Percentiles rank a stretch among this genome's conserved stretches.
phyloP scores from a whole-genome alignment of 1,284 basidiomycete species.

The Trichosporon faecale region DNA sequence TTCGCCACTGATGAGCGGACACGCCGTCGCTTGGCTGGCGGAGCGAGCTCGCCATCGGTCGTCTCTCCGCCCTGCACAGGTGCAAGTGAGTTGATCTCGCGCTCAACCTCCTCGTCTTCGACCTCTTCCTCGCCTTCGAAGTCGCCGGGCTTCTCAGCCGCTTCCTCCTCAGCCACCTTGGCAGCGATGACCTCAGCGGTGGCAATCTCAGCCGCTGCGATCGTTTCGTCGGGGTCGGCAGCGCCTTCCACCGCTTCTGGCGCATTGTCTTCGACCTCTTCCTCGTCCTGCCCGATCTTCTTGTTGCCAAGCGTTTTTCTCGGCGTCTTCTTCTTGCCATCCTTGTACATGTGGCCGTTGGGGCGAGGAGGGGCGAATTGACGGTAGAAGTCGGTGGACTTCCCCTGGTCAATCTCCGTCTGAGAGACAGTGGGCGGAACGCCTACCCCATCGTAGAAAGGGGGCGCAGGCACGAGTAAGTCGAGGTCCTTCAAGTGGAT shows the following conservation, averaged over 20 bases:
- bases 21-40: not conserved
- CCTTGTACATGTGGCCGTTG: slow-evolving; percentile 14
- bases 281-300: slow-evolving; percentile 9
- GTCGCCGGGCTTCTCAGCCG: slow-evolving; percentile 1
- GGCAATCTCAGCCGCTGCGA: not conserved
- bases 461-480: slow-evolving; percentile 32
- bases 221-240: not conserved
- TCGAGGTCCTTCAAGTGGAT: slow-evolving; percentile 32
- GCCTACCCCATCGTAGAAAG: slow-evolving; percentile 36
- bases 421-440: slow-evolving; percentile 28
- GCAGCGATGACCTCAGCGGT: not conserved
- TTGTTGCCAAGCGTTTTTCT: slow-evolving; percentile 4
- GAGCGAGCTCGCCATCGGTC: not conserved
- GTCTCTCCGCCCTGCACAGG: not conserved
- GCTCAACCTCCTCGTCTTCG: slow-evolving; percentile 9
- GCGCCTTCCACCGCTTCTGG: slow-evolving; percentile 11
- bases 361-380: slow-evolving; percentile 19
- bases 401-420: slow-evolving; percentile 27
- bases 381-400: slow-evolving; percentile 30
- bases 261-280: not conserved
- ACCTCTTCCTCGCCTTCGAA: slow-evolving; percentile 14
- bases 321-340: not conserved
- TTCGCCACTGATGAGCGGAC: not conserved
- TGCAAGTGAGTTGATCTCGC: not conserved
- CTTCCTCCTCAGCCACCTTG: not conserved